phyloP scores from a whole-genome alignment of 805 yeast genomes.

The Saturnispora saitoi region DNA sequence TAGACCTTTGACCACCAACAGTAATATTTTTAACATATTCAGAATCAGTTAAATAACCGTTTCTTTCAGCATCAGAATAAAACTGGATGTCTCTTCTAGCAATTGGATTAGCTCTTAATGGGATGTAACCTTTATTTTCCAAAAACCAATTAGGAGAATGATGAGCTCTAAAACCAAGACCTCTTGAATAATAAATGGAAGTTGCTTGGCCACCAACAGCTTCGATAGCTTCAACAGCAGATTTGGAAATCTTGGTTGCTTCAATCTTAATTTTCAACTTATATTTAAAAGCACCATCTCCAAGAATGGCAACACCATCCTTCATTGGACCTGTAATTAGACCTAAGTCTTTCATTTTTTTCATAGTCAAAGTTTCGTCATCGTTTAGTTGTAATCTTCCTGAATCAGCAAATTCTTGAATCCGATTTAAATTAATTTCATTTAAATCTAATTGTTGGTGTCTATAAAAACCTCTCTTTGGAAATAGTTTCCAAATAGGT shows the following conservation, averaged over 20 bases:
- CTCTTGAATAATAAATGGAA: slow-evolving; percentile 57
- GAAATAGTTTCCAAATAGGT: slow-evolving; percentile 74
- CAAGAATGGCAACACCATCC: slow-evolving; percentile 79
- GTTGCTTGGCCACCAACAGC: slow-evolving; percentile 63
- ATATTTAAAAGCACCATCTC: slow-evolving; percentile 45
- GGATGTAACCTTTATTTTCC: slow-evolving; percentile 66
- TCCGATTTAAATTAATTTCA: slow-evolving; percentile 57
- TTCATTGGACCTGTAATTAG: slow-evolving; percentile 59
- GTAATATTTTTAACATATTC: slow-evolving; percentile 30
- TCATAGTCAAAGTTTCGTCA: slow-evolving; percentile 65
- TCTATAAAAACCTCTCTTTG: slow-evolving; percentile 81
- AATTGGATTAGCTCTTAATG: slow-evolving; percentile 79
- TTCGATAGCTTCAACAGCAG: slow-evolving; percentile 70
- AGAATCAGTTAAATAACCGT: slow-evolving; percentile 59
- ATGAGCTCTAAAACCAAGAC: slow-evolving; percentile 64
- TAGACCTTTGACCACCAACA: slow-evolving; percentile 15
- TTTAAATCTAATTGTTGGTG: slow-evolving; percentile 44
- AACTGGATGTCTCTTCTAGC: slow-evolving; percentile 70
- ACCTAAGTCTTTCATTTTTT: slow-evolving; percentile 67
- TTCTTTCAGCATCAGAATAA: slow-evolving; percentile 60
- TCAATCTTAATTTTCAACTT: slow-evolving; percentile 64
- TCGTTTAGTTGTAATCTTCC: slow-evolving; percentile 53
- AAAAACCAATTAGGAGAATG: slow-evolving; percentile 65
- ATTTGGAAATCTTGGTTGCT: slow-evolving; percentile 70
- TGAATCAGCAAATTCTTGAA: slow-evolving; percentile 60